Base-by-base conservation (phyloP, 2,329 filamentous ascomycete species). In the Periconia macrospinosa region DNA sequence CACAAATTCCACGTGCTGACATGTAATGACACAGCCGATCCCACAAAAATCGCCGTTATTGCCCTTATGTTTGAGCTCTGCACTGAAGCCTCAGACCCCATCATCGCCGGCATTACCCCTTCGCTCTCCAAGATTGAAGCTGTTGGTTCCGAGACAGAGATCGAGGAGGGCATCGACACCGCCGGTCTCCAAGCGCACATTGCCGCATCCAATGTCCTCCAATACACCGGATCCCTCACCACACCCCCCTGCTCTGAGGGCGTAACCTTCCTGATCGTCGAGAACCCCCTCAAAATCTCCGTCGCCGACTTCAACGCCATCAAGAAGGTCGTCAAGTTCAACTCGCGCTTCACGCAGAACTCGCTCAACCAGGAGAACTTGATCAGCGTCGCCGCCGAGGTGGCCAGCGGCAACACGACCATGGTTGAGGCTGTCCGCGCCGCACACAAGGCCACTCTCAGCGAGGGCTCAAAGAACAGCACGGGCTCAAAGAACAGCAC, bases 211-310 rank as follows among this genome's bases (percentile, higher is more conserved):
- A 63, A 68, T 5, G 69, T 82, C 50, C 79, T 76, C 61, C 76
- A 77, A 53, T 87, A 87, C 74, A 68, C 70, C 13, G 85, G 85
- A 18, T 85, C 82, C 17, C 75, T 87, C 45, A 87, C 85, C 41
- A 86, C 84, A 0, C 85, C 85, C 18, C 85, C 85, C 3, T 87
- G 85, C 72, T 76, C 76, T 15, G 83, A 86, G 68, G 79, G 79
- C 23, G 73, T 87, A 19, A 74, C 69, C 10, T 86, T 83, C 76
- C 71, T 83, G 45, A 70, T 85, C 41, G 79, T 79, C 58, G 72
- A 76, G 55, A 60, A 80, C 52, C 77, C 79, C 37, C 65, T 85
- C 3, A 67, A 70, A 35, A 70, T 86, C 56, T 72, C 77, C 58
- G 75, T 81, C 15, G 68, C 68, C 5, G 82, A 79, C 15, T 86